Conservation (phyloP, 306 rosid species). For the Sechiopsis laciniata region DNA sequence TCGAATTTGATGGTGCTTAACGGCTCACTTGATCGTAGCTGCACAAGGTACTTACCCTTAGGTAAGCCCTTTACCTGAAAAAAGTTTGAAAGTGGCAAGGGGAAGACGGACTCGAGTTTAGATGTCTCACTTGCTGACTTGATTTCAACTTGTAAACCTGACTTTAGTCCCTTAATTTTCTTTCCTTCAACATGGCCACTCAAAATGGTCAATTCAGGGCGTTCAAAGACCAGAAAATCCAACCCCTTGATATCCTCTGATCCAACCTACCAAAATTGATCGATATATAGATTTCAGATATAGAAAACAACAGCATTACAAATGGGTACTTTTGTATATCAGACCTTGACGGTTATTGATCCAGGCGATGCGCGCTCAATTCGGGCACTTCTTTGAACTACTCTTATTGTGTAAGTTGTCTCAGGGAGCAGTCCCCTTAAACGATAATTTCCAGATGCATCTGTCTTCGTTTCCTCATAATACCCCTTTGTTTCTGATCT, state of each 20-base stretch:
- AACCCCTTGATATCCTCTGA: slow-evolving; percentile 69
- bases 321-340: slow-evolving; percentile 18
- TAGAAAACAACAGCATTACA: background rate
- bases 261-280: slow-evolving; percentile 56
- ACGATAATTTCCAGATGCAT: slow-evolving; percentile 76
- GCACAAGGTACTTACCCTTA: slow-evolving; percentile 76
- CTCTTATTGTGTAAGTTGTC: slow-evolving; percentile 61
- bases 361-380: slow-evolving; percentile 96
- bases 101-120: slow-evolving; percentile 61
- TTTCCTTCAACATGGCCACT: slow-evolving; percentile 91
- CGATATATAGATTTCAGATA: slow-evolving; percentile 19
- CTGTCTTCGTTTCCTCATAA: slow-evolving; percentile 90
- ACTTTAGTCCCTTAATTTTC: slow-evolving; percentile 57
- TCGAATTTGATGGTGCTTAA: slow-evolving; percentile 63
- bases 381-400: slow-evolving; percentile 47
- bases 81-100: slow-evolving; percentile 84
- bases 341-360: slow-evolving; percentile 54
- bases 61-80: slow-evolving; percentile 88
- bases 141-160: slow-evolving; percentile 73
- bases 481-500: slow-evolving; percentile 84
- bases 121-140: slow-evolving; percentile 63
- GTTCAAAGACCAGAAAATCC: slow-evolving; percentile 89
- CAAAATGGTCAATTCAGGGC: slow-evolving; percentile 80
- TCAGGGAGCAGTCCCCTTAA: slow-evolving; percentile 94
- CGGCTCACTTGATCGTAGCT: slow-evolving; percentile 61